Conservation (phyloP, 345 rosid genomes). For the Camelina neglecta region DNA sequence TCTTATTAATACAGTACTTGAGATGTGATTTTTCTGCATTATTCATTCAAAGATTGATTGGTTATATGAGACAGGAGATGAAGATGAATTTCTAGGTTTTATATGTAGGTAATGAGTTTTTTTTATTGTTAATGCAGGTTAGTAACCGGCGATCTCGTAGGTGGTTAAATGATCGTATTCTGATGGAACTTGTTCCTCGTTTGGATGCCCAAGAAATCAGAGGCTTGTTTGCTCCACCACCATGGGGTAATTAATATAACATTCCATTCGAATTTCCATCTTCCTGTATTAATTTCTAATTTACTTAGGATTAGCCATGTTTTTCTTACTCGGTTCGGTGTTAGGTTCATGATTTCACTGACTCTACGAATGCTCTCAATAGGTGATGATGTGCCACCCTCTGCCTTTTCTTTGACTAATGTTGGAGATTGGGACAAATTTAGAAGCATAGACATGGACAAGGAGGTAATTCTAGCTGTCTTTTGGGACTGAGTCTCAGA, state of each 20-base stretch:
- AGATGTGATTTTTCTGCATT: background rate
- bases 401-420: slow-evolving; percentile 78
- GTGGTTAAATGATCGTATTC: slow-evolving; percentile 87
- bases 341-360: background rate
- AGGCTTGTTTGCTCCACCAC: slow-evolving; percentile 99
- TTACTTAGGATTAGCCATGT: background rate
- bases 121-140: slow-evolving; percentile 52
- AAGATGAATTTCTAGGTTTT: too few relatives aligned
- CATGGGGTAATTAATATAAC: slow-evolving; percentile 68
- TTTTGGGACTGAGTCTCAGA: background rate
- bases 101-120: background rate
- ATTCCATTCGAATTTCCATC: background rate
- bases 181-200: slow-evolving; percentile 98
- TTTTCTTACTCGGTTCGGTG: background rate
- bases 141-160: slow-evolving; percentile 86
- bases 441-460: slow-evolving; percentile 97
- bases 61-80: background rate
- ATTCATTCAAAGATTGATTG: background rate
- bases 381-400: slow-evolving; percentile 88
- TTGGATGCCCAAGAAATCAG: slow-evolving; percentile 83
- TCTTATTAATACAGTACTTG: background rate
- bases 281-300: background rate
- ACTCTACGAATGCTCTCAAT: slow-evolving; percentile 41
- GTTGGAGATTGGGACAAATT: slow-evolving; percentile 88
- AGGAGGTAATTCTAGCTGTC: slow-evolving; percentile 61